Percentiles rank a stretch among this genome's conserved stretches.
Conservation (phyloP, 73 alveolate genomes). For the Uronychia binucleata region DNA sequence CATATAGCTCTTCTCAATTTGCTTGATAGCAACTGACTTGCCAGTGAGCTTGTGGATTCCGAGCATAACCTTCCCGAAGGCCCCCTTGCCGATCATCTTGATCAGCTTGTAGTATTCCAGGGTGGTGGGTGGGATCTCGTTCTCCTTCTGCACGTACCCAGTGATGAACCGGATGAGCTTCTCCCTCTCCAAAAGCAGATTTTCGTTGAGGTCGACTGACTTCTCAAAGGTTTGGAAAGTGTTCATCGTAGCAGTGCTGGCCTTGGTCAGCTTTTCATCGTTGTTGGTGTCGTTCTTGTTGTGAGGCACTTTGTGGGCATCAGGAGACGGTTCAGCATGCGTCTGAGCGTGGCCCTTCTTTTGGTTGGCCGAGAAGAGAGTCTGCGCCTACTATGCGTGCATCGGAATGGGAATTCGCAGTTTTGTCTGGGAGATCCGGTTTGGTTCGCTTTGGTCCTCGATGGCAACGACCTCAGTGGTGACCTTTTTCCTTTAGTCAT, state of each 20-base stretch:
- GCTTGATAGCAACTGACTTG: slow-evolving; percentile 33
- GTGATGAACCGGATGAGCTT: slow-evolving; percentile 41
- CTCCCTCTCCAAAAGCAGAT: slow-evolving; percentile 46
- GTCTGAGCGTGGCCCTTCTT: background rate
- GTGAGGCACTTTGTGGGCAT: background rate
- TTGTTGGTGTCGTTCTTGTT: background rate
- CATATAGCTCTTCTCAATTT: slow-evolving; percentile 34
- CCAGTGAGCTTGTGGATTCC: slow-evolving; percentile 44
- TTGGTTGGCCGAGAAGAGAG: background rate
- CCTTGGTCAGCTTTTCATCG: background rate
- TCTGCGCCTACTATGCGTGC: background rate
- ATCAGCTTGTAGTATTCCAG: slow-evolving; percentile 36
- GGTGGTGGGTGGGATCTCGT: slow-evolving; percentile 57
- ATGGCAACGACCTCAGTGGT: background rate
- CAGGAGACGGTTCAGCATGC: background rate
- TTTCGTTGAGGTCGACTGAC: slow-evolving; percentile 27
- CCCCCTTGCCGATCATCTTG: slow-evolving; percentile 46
- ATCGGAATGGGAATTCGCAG: background rate
- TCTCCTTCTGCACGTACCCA: slow-evolving; percentile 39
- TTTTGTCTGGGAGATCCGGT: background rate
- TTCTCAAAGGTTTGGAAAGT: background rate
- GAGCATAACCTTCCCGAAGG: slow-evolving; percentile 42
- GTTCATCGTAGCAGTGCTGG: background rate
- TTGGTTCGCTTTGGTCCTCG: background rate
- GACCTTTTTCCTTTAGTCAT: background rate